Conservation (phyloP, 805 yeast genomes). For the Sugiyamaella smithiae region DNA sequence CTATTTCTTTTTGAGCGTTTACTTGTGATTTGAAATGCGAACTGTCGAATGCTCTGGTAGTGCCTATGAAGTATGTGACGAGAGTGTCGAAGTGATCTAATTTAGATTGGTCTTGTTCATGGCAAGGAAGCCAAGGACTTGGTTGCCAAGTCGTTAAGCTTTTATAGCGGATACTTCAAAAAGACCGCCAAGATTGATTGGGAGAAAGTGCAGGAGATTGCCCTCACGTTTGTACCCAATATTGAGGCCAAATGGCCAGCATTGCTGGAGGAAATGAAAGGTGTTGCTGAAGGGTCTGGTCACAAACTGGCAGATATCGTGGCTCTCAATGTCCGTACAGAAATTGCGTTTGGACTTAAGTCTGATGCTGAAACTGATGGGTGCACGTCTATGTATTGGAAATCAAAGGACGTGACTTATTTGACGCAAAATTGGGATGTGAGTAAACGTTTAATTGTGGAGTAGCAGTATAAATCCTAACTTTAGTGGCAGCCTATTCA, state of each 20-base stretch:
- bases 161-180: constrained; percentile 32
- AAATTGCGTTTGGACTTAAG: constrained; percentile 34
- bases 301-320: constrained; percentile 36
- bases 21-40: too few relatives aligned
- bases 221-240: constrained; percentile 31
- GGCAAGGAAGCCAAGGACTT: constrained; percentile 35
- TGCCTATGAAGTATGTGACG: constrained; percentile 34
- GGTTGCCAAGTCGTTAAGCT: constrained; percentile 31
- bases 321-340: constrained; percentile 40
- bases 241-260: constrained; percentile 33
- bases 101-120: constrained; percentile 28
- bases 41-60: constrained; percentile 15
- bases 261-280: constrained; percentile 37
- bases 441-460: too few relatives aligned
- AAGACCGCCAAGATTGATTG: constrained; percentile 30
- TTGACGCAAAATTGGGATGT: constrained; percentile 43
- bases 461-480: constrained; percentile 6
- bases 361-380: constrained; percentile 34
- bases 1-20: too few relatives aligned
- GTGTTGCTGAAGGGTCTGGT: constrained; percentile 40
- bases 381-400: constrained; percentile 38
- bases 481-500: constrained; percentile 34
- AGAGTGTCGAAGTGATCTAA: too few relatives aligned
- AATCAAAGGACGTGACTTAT: constrained; percentile 24
- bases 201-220: constrained; percentile 32